Evolutionary conservation across 345 rosid genomes (phyloP).

Genomic region (Citrus maxima): DNA sequence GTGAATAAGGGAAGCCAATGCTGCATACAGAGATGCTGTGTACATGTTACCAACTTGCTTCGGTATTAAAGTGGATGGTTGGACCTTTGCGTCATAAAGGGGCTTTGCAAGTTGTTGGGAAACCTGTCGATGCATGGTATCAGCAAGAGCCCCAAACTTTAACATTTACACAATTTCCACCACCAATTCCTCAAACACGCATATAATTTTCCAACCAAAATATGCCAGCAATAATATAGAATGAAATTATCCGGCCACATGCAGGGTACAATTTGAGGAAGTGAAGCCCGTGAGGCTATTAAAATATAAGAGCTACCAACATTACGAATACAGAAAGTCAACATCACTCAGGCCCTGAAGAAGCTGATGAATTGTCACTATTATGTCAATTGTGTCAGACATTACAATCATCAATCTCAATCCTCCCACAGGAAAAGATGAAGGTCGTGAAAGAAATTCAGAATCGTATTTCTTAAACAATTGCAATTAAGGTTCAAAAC

Average conservation of each 20-base stretch:
- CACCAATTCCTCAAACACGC: neutral
- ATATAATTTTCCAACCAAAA: neutral
- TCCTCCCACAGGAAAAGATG: neutral
- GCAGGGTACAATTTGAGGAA: neutral
- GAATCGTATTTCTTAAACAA: neutral
- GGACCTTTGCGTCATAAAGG: constrained; percentile 79
- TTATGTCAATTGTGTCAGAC: neutral
- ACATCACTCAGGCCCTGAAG: neutral
- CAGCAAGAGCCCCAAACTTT: constrained; percentile 17
- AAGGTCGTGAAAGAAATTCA: neutral
- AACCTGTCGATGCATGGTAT: constrained; percentile 42
- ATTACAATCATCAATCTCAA: neutral
- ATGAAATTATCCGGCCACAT: neutral
- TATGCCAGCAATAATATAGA: neutral
- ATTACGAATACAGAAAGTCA: neutral
- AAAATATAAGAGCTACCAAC: neutral
- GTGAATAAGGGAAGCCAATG: constrained; percentile 91
- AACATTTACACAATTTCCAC: constrained; percentile 1
- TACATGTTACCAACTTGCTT: constrained; percentile 99
- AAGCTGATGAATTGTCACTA: constrained; percentile 3
- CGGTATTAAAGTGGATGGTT: constrained; percentile 84
- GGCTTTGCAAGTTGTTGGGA: constrained; percentile 94
- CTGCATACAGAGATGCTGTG: constrained; percentile 96
- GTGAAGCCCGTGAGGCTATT: neutral
- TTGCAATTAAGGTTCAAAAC: neutral